A percentile compares a stretch with the other conserved stretches of the same genome.
Conservation (phyloP, 257 asterid genomes). For the Solanum chmielewskii region DNA sequence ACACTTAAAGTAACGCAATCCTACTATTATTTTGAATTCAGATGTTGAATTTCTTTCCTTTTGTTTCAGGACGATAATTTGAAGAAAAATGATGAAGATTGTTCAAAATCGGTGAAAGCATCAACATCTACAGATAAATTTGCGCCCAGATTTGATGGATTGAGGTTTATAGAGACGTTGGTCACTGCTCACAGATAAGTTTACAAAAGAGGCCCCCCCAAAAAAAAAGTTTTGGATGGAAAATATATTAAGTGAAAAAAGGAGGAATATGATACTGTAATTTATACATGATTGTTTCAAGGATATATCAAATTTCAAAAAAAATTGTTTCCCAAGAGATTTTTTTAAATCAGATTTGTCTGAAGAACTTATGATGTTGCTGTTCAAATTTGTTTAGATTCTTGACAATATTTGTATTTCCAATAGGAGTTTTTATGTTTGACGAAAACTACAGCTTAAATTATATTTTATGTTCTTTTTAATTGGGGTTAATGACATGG, state of each 20-base stretch:
- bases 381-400: not conserved
- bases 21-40: not conserved
- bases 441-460: too few relatives aligned
- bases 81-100: not conserved
- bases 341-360: not conserved
- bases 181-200: conserved; percentile 9
- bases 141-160: conserved; percentile 11
- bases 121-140: conserved; percentile 1
- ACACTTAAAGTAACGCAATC: too few relatives aligned
- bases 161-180: conserved; percentile 5
- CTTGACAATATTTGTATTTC: not conserved
- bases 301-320: not conserved
- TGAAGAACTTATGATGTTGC: not conserved
- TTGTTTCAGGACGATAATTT: not conserved
- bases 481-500: too few relatives aligned
- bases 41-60: not conserved
- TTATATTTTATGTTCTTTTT: too few relatives aligned
- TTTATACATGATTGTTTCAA: not conserved
- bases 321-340: not conserved
- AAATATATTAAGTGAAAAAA: not conserved
- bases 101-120: not conserved
- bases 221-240: not conserved
- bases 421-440: too few relatives aligned
- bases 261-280: not conserved
- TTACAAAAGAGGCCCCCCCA: not conserved